Base-by-base conservation (phyloP, 164 flowering plant species). In the Liquidambar formosana region DNA sequence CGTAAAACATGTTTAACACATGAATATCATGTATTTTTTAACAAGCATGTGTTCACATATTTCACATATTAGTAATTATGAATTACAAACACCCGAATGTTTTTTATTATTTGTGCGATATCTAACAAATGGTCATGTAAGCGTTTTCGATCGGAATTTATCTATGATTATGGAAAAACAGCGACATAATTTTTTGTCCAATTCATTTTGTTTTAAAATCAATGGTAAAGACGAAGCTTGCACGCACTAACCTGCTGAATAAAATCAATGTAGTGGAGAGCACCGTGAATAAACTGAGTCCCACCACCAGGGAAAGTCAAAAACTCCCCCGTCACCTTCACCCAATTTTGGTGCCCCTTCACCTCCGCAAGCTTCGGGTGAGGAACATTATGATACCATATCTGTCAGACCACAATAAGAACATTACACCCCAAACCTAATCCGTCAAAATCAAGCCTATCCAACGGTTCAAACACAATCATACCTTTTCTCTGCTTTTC, bases 281-380 rank as follows among this genome's bases (percentile, higher is more conserved):
- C 76, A 27, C 76, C 76, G n/a, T 68, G 57, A 52, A 22, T 71
- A 25, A 71, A 65, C 65, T 71, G 75, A 49, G 75, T 71, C 38
- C 75, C 75, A 18, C 76, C 76, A 11, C 76, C 76, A 13, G 76
- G 76, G 47, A 73, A 73, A 27, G 72, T 68, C 11, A 73, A 54
- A n/a, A 63, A 73, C 10, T 63, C 68, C 9, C 76, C 76, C 56
- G 56, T 62, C 10, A 63, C 68, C 46, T 66, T 65, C 5, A 72
- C 72, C 76, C 76, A 73, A 47, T 73, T 73, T 48, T 73, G 72
- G 45, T 68, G 72, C 44, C 76, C 76, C 48, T 73, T 73, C 26
- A 54, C 48, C 33, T 68, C 68, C 8, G 68, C 76, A 46, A 73
- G 76, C 58, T 68, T 63, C 10, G 71, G 56, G 44, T 68, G 72